Conservation (phyloP, 441 rosid species). For the Viola pubescens region DNA sequence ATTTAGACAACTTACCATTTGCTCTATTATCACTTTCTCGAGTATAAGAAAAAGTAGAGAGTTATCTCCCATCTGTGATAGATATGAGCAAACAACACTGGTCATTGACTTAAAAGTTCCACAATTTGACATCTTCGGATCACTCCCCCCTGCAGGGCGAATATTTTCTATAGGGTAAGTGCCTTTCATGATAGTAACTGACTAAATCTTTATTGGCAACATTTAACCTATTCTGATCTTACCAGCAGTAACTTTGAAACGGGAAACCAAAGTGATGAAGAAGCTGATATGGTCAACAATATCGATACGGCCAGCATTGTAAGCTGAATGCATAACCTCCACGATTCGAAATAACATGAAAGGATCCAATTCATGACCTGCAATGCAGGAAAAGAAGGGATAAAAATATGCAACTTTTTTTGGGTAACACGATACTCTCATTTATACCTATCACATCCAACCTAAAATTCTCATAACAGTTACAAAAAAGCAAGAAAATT, state of each 20-base stretch:
- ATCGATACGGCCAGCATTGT: slow-evolving; percentile 56
- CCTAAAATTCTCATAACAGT: not conserved
- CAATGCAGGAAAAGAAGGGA: slow-evolving; percentile 15
- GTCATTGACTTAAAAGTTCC: slow-evolving; percentile 45
- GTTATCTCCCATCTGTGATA: slow-evolving; percentile 62
- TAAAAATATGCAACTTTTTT: not conserved
- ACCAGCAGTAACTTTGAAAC: slow-evolving; percentile 61
- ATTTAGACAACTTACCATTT: slow-evolving; percentile 45
- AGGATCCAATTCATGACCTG: slow-evolving; percentile 65
- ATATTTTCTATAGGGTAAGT: slow-evolving; percentile 38
- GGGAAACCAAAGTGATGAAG: slow-evolving; percentile 50
- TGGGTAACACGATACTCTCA: not conserved
- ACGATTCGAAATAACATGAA: slow-evolving; percentile 41
- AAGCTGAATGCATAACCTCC: slow-evolving; percentile 64
- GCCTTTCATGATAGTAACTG: slow-evolving; percentile 10
- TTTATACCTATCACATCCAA: not conserved
- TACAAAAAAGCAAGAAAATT: not conserved
- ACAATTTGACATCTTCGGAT: slow-evolving; percentile 29
- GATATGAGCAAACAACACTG: slow-evolving; percentile 37
- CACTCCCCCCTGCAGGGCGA: slow-evolving; percentile 20
- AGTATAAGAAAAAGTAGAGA: slow-evolving; percentile 48
- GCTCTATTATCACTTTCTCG: slow-evolving; percentile 48
- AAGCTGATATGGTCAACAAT: slow-evolving; percentile 67
- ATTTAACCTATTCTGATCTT: slow-evolving; percentile 16
- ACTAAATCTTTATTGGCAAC: slow-evolving; percentile 5